Evolutionary conservation across 1,139 yeast genomes (phyloP).

Genomic region (Sporopachydermia cereana): DNA sequence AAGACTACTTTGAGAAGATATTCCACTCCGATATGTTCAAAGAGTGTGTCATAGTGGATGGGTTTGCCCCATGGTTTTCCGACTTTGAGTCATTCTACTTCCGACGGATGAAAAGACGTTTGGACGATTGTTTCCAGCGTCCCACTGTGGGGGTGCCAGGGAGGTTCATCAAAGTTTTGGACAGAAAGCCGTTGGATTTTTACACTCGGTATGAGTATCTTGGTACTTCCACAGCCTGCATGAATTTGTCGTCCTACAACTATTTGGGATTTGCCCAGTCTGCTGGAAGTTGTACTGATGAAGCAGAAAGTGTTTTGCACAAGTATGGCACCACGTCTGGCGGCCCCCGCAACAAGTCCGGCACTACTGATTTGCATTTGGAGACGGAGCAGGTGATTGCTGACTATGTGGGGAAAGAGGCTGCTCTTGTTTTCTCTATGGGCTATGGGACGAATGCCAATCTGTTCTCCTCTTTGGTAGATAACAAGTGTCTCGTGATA

Average conservation of each 20-base stretch:
- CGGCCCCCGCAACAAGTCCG: conserved; percentile 65
- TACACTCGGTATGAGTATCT: conserved; percentile 50
- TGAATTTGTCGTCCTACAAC: conserved; percentile 84
- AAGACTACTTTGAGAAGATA: conserved; percentile 75
- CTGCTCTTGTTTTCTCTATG: conserved; percentile 76
- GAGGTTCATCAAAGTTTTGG: conserved; percentile 69
- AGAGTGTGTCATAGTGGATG: conserved; percentile 67
- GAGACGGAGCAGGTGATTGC: conserved; percentile 74
- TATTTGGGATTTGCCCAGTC: conserved; percentile 96
- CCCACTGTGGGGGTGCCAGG: conserved; percentile 98
- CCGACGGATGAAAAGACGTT: conserved; percentile 79
- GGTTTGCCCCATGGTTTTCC: conserved; percentile 93
- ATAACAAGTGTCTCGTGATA: conserved; percentile 78
- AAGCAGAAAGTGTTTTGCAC: conserved; percentile 50
- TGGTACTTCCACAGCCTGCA: conserved; percentile 65
- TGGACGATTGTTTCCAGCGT: conserved; percentile 90
- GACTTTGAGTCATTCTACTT: conserved; percentile 90
- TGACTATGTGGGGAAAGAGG: conserved; percentile 83
- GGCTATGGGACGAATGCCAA: conserved; percentile 97
- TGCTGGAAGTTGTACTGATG: conserved; percentile 81
- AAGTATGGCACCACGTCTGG: conserved; percentile 69
- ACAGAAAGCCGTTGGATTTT: conserved; percentile 55
- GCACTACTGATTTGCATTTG: conserved; percentile 65
- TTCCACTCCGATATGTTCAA: conserved; percentile 54
- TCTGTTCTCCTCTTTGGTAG: conserved; percentile 72